Base-by-base conservation (phyloP, 2,329 filamentous ascomycete genomes). In the Colletotrichum sp. region DNA sequence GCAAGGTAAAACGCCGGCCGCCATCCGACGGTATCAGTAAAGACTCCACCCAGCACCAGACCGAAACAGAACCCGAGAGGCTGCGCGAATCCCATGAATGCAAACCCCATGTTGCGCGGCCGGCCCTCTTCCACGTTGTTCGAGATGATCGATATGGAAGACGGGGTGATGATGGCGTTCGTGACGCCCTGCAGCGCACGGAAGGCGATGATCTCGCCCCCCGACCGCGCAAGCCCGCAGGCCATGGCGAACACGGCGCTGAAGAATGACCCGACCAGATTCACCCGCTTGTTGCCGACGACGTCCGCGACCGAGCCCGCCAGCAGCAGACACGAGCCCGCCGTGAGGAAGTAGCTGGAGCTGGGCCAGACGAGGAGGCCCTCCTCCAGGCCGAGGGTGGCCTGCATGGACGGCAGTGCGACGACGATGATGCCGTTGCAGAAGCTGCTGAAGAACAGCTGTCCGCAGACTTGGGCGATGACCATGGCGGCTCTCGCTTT, bases 21-120 rank as follows among this genome's bases (percentile, higher is more conserved):
- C 72, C 72, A 75, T 10, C 67, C 67, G 0, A 71, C 16, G 32
- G 30, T 75, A 36, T 75, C 72, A 15, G 63, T 64, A 10, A 75
- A 64, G 7, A 71, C 67, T 18, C 72, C 68, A 13, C 72, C 67
- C 6, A 75, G 60, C 2, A 75, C 68, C 15, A 75, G 32, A 3
- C 72, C 72, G 8, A 62, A 64, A 32, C 28, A 32, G 9, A 75
- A 75, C 2, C 72, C 72, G 5, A 71, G 32, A 2, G 72, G 72
- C 36, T 75, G 72, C 0, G 67, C 36, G n/a, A 75, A 65, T 0
- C 72, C 72, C 36, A 75, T 71, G 5, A 80, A 77, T 0, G 85
- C 80, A 1, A 83, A 77, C 12, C 78, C 80, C 62, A 89, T 87
- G 44, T 84, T 84, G 5, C 72, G 59, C 32, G 36, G 68, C 24